Evolutionary conservation across 208 protist genomes (phyloP), one percentile per base, ranked within the genome.

Genomic region (Trypanosoma melophagium): DNA sequence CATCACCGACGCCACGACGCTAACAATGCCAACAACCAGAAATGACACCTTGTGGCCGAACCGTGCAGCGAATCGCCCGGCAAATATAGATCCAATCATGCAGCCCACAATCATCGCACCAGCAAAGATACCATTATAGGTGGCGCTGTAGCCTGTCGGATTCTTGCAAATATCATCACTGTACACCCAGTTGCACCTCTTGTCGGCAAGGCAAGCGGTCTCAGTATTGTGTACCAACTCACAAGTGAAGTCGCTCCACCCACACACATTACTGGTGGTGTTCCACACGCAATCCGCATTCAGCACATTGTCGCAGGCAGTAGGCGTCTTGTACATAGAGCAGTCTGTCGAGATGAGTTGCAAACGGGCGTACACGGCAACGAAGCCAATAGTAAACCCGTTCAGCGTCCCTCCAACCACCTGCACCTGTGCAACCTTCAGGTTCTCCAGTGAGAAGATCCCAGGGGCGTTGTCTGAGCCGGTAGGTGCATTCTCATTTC

Each of bases 81-180:
- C 77, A 50, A 90, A 86, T 40, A 92, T 60, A 54, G 90, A 86
- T 25, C 90, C 87, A 71, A 95, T 76, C 70, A 90, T 58, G 71
- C 76, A 83, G 41, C 87, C 90, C 41, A 89, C 51, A 76, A 93
- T 94, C 87, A 96, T 92, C 55, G 87, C 60, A 17, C 79, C 81
- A 63, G 86, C 81, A 58, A 95, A 94, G 66, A 90, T 89, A 69
- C 89, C 89, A 64, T 67, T 88, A n/a, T 92, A 69, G 31, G 74
- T 51, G 17, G 86, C 66, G 25, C 49, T 79, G 79, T 79, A 90
- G 41, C 85, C 89, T 24, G 25, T 65, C 9, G 67, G 65, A 66
- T 92, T 83, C 59, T 81, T 65, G 71, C 86, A 92, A 55, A 51
- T 64, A 31, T 49, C 49, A 24, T 59, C 50, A 31, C 51, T 56